phyloP scores from a whole-genome alignment of 768 basidiomycete genomes.

The Boletus edulis region DNA sequence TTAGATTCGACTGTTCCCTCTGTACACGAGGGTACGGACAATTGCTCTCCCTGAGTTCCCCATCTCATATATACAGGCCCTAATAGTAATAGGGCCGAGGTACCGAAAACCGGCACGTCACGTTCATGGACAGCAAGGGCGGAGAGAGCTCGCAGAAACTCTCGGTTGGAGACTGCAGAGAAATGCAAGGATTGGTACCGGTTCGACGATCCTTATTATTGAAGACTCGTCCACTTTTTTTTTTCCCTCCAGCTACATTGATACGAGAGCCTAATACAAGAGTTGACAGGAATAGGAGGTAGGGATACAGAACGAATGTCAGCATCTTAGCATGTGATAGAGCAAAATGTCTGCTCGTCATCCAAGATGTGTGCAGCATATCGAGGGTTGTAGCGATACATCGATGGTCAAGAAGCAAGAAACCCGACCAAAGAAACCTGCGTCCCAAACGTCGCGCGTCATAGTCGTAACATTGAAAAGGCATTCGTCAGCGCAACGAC shows the following conservation, averaged over 20 bases:
- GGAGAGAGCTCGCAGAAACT: too few relatives aligned
- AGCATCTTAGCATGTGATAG: not conserved
- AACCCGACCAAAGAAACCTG: not conserved
- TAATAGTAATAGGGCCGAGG: too few relatives aligned
- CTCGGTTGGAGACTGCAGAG: too few relatives aligned
- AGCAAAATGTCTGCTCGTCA: not conserved
- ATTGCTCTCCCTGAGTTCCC: too few relatives aligned
- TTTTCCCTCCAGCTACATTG: not conserved
- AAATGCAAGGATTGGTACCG: too few relatives aligned
- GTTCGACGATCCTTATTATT: too few relatives aligned
- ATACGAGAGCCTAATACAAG: not conserved
- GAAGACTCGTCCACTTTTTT: too few relatives aligned
- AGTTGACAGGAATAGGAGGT: not conserved
- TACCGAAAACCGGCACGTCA: too few relatives aligned
- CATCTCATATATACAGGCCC: too few relatives aligned
- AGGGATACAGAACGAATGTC: conserved; percentile 6
- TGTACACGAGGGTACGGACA: too few relatives aligned
- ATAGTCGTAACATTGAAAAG: conserved; percentile 24
- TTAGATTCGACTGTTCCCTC: too few relatives aligned
- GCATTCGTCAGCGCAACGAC: conserved; percentile 14
- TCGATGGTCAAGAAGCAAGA: not conserved
- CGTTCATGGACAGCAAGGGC: too few relatives aligned
- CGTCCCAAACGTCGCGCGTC: not conserved
- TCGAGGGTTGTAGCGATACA: conserved; percentile 1
- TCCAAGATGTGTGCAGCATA: not conserved